A percentile compares a stretch with the other conserved stretches of the same genome.
Conservation (phyloP, 2,329 filamentous ascomycete species). For the Pestalotiopsis sp. region DNA sequence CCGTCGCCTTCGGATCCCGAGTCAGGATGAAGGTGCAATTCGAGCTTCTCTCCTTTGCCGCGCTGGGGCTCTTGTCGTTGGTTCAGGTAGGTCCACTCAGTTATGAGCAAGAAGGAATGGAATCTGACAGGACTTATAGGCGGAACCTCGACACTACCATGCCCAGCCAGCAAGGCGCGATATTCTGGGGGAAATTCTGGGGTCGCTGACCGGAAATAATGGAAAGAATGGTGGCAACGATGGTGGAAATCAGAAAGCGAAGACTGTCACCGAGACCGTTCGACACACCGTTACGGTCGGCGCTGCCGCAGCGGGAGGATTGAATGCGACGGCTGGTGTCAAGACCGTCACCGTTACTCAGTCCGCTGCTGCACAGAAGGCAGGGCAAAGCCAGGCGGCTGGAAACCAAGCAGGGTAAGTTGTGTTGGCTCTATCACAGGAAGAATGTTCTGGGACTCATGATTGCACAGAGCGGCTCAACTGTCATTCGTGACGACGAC, state of each 20-base stretch:
- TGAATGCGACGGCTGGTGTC: conserved; percentile 26
- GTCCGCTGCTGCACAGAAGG: conserved; percentile 16
- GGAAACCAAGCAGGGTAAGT: conserved; percentile 10
- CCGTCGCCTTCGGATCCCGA: background rate
- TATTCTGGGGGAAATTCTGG: conserved; percentile 22
- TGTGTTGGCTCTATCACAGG: background rate
- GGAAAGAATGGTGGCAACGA: conserved; percentile 17
- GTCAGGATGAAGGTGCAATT: conserved; percentile 13
- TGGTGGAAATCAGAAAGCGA: conserved; percentile 17
- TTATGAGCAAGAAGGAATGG: background rate
- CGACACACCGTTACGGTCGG: conserved; percentile 38
- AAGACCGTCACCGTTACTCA: conserved; percentile 28
- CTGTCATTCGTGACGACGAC: conserved; percentile 40
- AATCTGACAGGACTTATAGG: conserved; percentile 20
- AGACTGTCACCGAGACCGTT: conserved; percentile 35
- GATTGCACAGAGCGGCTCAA: conserved; percentile 23
- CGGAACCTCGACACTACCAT: conserved; percentile 21
- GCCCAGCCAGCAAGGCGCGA: conserved; percentile 26
- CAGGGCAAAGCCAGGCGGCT: background rate
- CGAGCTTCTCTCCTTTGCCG: conserved; percentile 17
- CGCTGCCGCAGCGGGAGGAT: conserved; percentile 27
- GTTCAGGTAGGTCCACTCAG: conserved; percentile 23
- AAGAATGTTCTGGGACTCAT: conserved; percentile 13
- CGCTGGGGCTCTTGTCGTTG: conserved; percentile 24
- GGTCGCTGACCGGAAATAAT: conserved; percentile 19